Evolutionary conservation across 106 monocot genomes (phyloP), one percentile per base, ranked within the genome.

Genomic region (Allium fistulosum): DNA sequence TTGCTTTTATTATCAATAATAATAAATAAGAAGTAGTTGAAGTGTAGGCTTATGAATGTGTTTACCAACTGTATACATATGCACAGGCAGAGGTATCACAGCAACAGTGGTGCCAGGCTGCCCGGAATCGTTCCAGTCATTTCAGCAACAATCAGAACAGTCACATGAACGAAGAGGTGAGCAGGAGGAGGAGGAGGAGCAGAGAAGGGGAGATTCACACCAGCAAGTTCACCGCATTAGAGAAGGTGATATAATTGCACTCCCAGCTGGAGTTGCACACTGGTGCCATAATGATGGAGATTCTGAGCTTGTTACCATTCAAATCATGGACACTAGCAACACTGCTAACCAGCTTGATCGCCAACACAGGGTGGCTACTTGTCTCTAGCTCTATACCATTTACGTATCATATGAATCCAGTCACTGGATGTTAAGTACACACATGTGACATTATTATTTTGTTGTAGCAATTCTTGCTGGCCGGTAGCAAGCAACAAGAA

Each of bases 221-320:
- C 80, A 80, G 65, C 57, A 53, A 51, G 11, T 80, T 11, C 80
- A 66, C 28, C 18, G 27, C 18, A 28, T 80, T 52, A 62, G 70
- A 2, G 58, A 71, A 13, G 80, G 75, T 7, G 74, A 80, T 51
- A 59, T 75, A 16, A 17, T 80, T 15, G 80, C 65, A 15, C 3
- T 80, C 0, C 74, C 70, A 0, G 65, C 70, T 7, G 74, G 80
- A 6, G 65, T 71, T 10, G 65, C 70, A 13, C 46, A 16, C 58
- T 80, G 80, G 80, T 61, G 46, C 65, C 73, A 70, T 66, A 80
- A 80, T 63, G 62, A 80, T 49, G 80, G 75, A 1, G 65, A 75
- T 26, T 37, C 26, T 4, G 50, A 60, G 10, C 58, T 74, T 12
- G 58, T 74, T 51, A 12, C 62, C 17, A 49, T 66, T 58, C 48